Base-by-base conservation (phyloP, 192 early-diverging fungal species). In the Backusella psychrophila region DNA sequence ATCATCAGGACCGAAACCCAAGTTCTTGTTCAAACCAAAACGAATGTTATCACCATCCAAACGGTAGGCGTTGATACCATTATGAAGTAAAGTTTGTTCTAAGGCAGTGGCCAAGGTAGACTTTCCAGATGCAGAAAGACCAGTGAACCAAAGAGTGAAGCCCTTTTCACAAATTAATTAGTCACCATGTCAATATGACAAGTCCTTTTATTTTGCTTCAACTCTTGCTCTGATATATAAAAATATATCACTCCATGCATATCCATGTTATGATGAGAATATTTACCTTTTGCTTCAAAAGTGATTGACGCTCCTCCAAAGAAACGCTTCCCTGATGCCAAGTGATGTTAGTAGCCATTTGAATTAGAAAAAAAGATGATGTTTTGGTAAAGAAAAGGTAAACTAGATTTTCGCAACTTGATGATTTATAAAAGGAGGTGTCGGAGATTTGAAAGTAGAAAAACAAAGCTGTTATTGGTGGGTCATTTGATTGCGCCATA, bases 41-140 rank as follows among this genome's bases (percentile, higher is more conserved):
- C 96, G 92, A 68, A 98, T 93, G 84, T 98, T 98, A 87, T 98
- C 96, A 49, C 96, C 96, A 78, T 98, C 96, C 71, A 98, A 90
- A 29, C 96, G 92, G 84, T 98, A 98, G 34, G 91, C 90, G n/a
- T 85, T 85, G 49, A 95, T 74, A 67, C 88, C 88, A 35, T 82
- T 77, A 76, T 94, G 92, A 29, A 98, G 89, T 42, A 98, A 86
- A 71, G 92, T 88, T 75, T 96, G 95, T 84, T 98, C 96, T 14
- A 98, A 86, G 12, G 95, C 96, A 44, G 90, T 89, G 56, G 96
- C 96, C 34, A 98, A 80, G 12, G 96, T 98, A 39, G 94, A 95
- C 80, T 98, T 98, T 29, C 96, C 96, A 1, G 93, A 95, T 7
- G 95, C 96, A n/a, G 95, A 96, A 7, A 98, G 86, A 63, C 96